Conservation (phyloP, 2,329 filamentous ascomycete genomes). For the Nigrospora sphaerica region DNA sequence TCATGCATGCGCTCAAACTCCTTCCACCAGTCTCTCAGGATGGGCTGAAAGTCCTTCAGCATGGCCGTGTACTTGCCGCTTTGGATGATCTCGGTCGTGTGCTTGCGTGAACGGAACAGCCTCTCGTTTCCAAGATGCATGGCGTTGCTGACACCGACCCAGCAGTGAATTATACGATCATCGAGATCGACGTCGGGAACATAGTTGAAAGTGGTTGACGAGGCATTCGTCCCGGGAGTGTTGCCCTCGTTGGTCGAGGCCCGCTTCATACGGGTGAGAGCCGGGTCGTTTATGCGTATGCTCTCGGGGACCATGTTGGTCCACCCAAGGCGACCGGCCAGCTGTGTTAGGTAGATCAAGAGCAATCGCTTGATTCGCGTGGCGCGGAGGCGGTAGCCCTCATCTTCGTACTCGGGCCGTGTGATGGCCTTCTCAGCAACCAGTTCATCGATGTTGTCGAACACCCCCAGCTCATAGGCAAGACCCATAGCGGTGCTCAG, state of each 20-base stretch:
- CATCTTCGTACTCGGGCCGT: constrained; percentile 64
- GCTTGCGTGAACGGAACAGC: constrained; percentile 78
- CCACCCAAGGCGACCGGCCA: constrained; percentile 86
- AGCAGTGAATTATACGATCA: constrained; percentile 74
- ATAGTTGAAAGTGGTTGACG: constrained; percentile 56
- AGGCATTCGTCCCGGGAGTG: constrained; percentile 53
- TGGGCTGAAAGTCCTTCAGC: constrained; percentile 73
- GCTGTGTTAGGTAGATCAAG: constrained; percentile 85
- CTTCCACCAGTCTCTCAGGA: constrained; percentile 70
- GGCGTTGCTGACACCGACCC: constrained; percentile 86
- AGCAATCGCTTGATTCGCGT: constrained; percentile 79
- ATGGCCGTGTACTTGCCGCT: constrained; percentile 76
- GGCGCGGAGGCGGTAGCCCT: constrained; percentile 68
- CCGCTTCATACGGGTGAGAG: constrained; percentile 39
- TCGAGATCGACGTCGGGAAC: constrained; percentile 61
- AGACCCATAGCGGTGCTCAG: constrained; percentile 85
- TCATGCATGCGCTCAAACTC: constrained; percentile 70
- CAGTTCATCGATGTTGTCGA: constrained; percentile 77
- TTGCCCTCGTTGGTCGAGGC: constrained; percentile 46
- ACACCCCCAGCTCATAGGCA: constrained; percentile 90
- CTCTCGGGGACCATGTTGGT: constrained; percentile 84
- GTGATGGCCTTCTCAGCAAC: constrained; percentile 52
- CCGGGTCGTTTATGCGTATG: constrained; percentile 50
- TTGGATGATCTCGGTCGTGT: constrained; percentile 83
- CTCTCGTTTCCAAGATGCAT: constrained; percentile 89